Evolutionary conservation across 805 yeast species (phyloP), one percentile per base, ranked within the genome.

Genomic region (Candida jianshihensis): DNA sequence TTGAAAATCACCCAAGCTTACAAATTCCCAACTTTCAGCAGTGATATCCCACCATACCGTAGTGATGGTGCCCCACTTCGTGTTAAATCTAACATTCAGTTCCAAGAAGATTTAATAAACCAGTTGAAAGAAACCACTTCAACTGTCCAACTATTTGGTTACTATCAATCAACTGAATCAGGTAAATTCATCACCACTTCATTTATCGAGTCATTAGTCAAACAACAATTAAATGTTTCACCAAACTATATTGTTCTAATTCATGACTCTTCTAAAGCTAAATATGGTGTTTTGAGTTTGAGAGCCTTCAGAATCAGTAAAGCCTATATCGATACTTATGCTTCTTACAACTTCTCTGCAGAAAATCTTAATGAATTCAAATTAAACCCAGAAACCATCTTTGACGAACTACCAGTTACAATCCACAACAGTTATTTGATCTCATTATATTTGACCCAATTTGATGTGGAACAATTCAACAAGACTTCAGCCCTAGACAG

Each of bases 141-240:
- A n/a, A n/a, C n/a, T n/a, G n/a, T n/a, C n/a, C 83, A 78, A 53
- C 69, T 79, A 41, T 73, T 79, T 44, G 96, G 96, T 24, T 86
- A 89, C 87, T 86, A 83, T 63, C 75, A 84, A 54, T 68, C 81
- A 30, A 70, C 87, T 20, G 63, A 67, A 35, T 71, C 82, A 27
- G 92, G 92, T 31, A 77, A 77, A 55, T 78, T 78, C 54, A 73
- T 79, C 51, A 76, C 78, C 41, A 70, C 73, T 37, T 74, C 75
- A 37, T 66, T 83, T 35, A 68, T 87, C 20, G 95, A 86, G 49
- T 70, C 78, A 27, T 68, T 86, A 63, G 73, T 78, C 31, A 73
- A 73, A 41, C 75, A 74, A 54, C 92, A 84, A 61, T 56, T 71
- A 43, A 57, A 60, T 44, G 66, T 66, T 54, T 72, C 74, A 51